Base-by-base conservation (phyloP, 2,329 filamentous ascomycete genomes). In the Aspergillus ochraceus region DNA sequence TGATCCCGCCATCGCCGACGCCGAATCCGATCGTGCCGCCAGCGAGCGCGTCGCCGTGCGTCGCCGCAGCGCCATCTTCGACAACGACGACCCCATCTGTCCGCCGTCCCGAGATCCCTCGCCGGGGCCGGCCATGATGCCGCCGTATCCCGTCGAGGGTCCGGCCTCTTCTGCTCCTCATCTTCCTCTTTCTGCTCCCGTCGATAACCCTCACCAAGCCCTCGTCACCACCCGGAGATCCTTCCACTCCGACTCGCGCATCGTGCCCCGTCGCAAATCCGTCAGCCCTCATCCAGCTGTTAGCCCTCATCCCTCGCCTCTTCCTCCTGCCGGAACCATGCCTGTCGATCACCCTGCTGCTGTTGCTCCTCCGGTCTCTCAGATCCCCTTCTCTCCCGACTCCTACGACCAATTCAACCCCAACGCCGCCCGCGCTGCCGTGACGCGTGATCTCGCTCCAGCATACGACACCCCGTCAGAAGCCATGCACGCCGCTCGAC, bases 401-500 rank as follows among this genome's bases (percentile, higher is more conserved):
- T 84, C 81, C 51, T 88, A 86, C 66, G 83, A 86, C 61, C 77
- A 80, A 2, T 79, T 85, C 65, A 88, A 88, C 58, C 86, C 84
- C 1, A 67, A 72, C 66, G 64, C 77, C 6, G 71, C 74, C 42
- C 70, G 71, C 10, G 65, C 74, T 12, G 69, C 68, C 1, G 68
- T 69, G 17, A 67, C 67, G 19, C 70, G 73, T 39, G 75, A 76
- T 52, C 68, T 68, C 4, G 70, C 68, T 2, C 66, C 72, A 5
- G 69, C 69, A 4, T 80, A 79, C 59, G 72, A 76, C 9, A 75
- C 73, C 0, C 72, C 74, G 1, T 71, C 76, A 12, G 71, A 76
- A 60, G 71, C 74, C n/a, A 72, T 73, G 68, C 76, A 77, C 50
- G 70, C 71, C 4, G 71, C 76, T 19, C 67, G 73, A 52, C 73